These are phyloP conservation scores for Citrus hindsii DNA, from an alignment of 345 rosid species.

Conservation along the genomic window DNA sequence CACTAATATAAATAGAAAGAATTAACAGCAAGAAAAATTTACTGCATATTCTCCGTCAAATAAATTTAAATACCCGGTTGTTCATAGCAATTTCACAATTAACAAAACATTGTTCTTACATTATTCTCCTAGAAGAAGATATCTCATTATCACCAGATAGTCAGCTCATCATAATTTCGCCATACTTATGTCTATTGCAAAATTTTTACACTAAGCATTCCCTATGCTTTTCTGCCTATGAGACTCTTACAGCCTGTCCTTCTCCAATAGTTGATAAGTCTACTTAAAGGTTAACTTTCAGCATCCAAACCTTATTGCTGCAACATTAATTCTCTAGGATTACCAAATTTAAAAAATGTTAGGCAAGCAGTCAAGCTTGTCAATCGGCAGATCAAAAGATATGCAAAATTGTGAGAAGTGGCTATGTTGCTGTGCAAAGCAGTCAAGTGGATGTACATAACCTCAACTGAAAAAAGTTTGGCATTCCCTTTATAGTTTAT, in stretches of 20 bases:
- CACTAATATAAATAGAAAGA: neutral
- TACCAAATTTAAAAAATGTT: neutral
- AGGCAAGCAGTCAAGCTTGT: neutral
- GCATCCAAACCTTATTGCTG: neutral
- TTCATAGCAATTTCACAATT: neutral
- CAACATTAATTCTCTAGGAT: neutral
- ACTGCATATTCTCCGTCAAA: neutral
- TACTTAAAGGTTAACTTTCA: neutral
- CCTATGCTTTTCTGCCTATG: neutral
- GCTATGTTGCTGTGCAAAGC: neutral
- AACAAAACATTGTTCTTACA: neutral
- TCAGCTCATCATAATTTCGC: neutral
- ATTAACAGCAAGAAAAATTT: neutral
- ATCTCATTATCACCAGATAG: neutral
- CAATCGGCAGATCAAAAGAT: neutral
- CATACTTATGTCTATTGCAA: neutral
- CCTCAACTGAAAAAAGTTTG: neutral
- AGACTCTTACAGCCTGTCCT: neutral
- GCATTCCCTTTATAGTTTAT: neutral
- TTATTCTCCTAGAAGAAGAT: neutral
- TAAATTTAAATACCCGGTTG: neutral
- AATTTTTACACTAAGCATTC: neutral
- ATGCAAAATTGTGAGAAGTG: neutral
- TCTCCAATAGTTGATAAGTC: neutral
- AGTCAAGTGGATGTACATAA: neutral